Conservation (phyloP, 2,329 filamentous ascomycete genomes). For the Pseudofabraea citricarpa region DNA sequence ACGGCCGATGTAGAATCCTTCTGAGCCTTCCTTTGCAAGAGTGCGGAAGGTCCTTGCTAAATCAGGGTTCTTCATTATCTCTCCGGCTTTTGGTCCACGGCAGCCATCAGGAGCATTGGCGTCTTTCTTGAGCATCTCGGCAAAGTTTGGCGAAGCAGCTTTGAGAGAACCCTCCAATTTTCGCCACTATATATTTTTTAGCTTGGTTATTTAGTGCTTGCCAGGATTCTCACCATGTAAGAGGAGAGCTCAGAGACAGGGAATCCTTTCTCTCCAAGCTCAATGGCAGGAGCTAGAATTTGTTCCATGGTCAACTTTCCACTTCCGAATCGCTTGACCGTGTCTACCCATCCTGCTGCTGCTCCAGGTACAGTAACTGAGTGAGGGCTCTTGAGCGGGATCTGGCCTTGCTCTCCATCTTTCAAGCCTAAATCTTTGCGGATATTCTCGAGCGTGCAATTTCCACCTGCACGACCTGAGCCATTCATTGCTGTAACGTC, state of each 20-base stretch:
- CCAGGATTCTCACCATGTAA: conserved; percentile 16
- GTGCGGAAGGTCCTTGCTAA: conserved; percentile 77
- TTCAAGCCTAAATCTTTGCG: conserved; percentile 64
- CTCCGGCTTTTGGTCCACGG: conserved; percentile 71
- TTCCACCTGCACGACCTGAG: conserved; percentile 74
- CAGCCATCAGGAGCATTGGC: conserved; percentile 61
- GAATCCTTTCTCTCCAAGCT: conserved; percentile 82
- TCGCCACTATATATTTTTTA: conserved; percentile 58
- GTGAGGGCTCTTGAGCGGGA: conserved; percentile 74
- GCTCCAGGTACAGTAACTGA: conserved; percentile 86
- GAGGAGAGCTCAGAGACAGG: conserved; percentile 71
- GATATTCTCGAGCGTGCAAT: conserved; percentile 65
- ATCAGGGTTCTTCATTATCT: conserved; percentile 82
- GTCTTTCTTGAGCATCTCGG: conserved; percentile 83
- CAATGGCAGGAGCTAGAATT: conserved; percentile 77
- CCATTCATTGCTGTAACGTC: conserved; percentile 86
- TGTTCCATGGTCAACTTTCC: conserved; percentile 73
- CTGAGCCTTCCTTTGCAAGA: conserved; percentile 75
- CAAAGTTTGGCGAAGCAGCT: conserved; percentile 75
- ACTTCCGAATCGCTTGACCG: conserved; percentile 82
- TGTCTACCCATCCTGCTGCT: conserved; percentile 89
- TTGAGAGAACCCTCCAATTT: conserved; percentile 58
- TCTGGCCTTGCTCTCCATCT: conserved; percentile 49
- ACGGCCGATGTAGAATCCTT: conserved; percentile 83
- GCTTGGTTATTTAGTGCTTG: not conserved